phyloP scores from a whole-genome alignment of 1,139 yeast species.

The Hansenula anomala region DNA sequence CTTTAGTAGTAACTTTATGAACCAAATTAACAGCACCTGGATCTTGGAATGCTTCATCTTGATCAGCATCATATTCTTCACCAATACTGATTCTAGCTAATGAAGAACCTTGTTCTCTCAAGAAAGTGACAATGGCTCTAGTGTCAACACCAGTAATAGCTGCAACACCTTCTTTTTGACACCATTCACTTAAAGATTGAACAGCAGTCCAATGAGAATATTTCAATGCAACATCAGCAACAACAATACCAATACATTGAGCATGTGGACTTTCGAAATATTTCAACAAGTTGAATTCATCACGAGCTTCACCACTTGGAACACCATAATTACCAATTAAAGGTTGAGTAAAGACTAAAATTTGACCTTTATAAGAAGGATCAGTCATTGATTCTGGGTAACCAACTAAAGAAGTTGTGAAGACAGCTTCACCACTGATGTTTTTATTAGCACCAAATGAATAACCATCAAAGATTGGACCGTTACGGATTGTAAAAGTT shows the following conservation, averaged over 20 bases:
- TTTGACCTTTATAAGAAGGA: conserved; percentile 95
- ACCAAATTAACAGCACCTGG: conserved; percentile 92
- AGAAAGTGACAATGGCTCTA: conserved; percentile 83
- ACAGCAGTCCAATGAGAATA: conserved; percentile 99
- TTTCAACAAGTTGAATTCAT: conserved; percentile 77
- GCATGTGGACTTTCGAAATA: conserved; percentile 88
- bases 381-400: conserved; percentile 99
- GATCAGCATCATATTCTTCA: conserved; percentile 86
- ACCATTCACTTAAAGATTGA: conserved; percentile 92
- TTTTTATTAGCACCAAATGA: conserved; percentile 94
- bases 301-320: conserved; percentile 77
- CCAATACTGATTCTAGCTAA: conserved; percentile 87
- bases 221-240: conserved; percentile 90
- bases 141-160: conserved; percentile 98
- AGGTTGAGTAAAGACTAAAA: conserved; percentile 94
- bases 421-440: conserved; percentile 94
- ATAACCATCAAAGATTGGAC: conserved; percentile 88
- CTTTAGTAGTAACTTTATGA: conserved; percentile 89
- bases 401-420: conserved; percentile 95
- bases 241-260: conserved; percentile 95
- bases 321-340: conserved; percentile 97
- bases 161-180: conserved; percentile 93
- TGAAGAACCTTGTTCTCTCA: conserved; percentile 94
- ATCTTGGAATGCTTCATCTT: conserved; percentile 87
- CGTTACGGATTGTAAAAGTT: conserved; percentile 84